phyloP scores from a whole-genome alignment of 192 early-diverging fungal species.

The Glomus cerebriforme region DNA sequence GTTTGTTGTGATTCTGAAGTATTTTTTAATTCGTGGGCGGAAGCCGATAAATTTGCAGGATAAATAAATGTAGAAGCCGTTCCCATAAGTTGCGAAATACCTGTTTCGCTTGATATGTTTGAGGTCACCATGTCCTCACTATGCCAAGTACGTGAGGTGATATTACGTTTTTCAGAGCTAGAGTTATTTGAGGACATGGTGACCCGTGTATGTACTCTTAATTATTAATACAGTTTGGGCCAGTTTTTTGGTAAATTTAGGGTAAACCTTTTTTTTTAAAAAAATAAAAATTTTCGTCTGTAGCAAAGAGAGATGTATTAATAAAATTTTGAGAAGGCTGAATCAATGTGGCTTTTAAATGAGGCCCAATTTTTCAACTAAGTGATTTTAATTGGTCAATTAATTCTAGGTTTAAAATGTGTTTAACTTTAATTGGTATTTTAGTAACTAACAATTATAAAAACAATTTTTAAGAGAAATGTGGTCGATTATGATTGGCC shows the following conservation, averaged over 20 bases:
- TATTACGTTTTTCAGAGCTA: not conserved
- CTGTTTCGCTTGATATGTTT: not conserved
- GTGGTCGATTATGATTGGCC: no score
- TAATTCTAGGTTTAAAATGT: not conserved
- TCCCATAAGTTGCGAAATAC: constrained; percentile 2
- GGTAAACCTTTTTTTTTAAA: not conserved
- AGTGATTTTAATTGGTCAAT: not conserved
- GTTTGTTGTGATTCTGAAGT: not conserved
- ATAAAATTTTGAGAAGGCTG: not conserved
- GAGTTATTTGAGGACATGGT: constrained; percentile 15
- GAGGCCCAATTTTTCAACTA: not conserved
- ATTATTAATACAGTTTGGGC: constrained; percentile 10
- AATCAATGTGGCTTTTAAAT: not conserved
- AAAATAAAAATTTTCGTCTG: not conserved
- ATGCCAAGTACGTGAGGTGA: not conserved
- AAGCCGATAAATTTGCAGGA: not conserved
- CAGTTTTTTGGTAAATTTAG: not conserved
- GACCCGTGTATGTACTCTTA: not conserved
- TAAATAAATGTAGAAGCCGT: not conserved
- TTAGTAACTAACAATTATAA: no score
- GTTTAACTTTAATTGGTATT: constrained; percentile 6
- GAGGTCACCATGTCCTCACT: constrained; percentile 18
- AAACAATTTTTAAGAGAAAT: no score
- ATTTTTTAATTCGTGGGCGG: not conserved
- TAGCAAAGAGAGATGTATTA: not conserved